Conservation (phyloP, 1,284 basidiomycete genomes). For the Filobasidium uniguttulatum region DNA sequence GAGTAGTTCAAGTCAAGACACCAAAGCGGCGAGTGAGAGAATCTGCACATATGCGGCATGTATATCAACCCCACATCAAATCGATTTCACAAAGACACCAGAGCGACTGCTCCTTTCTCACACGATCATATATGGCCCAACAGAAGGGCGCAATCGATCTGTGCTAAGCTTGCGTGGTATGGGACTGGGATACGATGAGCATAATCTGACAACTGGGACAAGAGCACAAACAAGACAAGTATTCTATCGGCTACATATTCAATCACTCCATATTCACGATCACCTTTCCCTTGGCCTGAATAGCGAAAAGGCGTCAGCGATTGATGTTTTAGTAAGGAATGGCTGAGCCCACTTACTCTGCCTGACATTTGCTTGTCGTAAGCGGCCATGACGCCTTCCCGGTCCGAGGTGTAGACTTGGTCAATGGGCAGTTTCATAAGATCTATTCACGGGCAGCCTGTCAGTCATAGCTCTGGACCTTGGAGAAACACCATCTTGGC, state of each 20-base stretch:
- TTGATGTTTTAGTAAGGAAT: not conserved
- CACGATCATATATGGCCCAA: too few species aligned
- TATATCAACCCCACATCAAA: too few species aligned
- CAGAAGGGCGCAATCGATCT: too few species aligned
- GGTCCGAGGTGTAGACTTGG: conserved; percentile 10
- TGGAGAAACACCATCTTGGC: too few species aligned
- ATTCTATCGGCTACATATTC: not conserved
- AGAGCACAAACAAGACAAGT: not conserved
- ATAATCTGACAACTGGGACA: not conserved
- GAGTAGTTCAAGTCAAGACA: conserved; percentile 20
- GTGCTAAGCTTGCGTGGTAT: too few species aligned
- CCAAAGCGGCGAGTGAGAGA: not conserved
- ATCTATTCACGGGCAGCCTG: too few species aligned
- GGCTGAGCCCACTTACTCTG: not conserved
- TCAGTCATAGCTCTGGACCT: too few species aligned
- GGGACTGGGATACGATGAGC: too few species aligned
- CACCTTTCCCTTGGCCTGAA: conserved; percentile 17
- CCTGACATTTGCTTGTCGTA: conserved; percentile 14
- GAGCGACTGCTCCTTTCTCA: too few species aligned
- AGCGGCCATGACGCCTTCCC: conserved; percentile 13
- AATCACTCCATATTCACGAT: conserved; percentile 11
- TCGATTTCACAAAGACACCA: too few species aligned
- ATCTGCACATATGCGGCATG: too few species aligned
- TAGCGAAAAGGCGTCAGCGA: not conserved
- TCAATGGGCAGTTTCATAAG: conserved; percentile 11